Base-by-base conservation (phyloP, 768 basidiomycete species). In the Calocera cornea region DNA sequence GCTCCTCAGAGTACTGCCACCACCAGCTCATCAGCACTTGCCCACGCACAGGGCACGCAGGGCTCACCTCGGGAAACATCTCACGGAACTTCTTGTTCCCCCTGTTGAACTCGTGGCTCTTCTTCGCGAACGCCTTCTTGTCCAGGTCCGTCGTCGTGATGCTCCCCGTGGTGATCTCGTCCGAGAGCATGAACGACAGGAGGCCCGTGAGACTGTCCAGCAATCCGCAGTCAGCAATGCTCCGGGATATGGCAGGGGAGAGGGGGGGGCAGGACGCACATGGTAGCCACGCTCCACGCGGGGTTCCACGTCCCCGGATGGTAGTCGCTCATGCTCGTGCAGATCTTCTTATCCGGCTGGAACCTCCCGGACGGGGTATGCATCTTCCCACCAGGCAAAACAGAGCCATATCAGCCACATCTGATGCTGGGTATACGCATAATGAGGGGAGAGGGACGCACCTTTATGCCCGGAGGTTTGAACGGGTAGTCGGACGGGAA, bases 321-420 rank as follows among this genome's bases (percentile, higher is more conserved):
- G 74, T 92, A 94, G 76, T 94, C 92, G 2, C 92, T 93, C 93
- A 98, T 97, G 27, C 92, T 95, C 79, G 97, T 95, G 75, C 95
- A 97, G 66, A 98, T 97, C 83, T 94, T 97, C 79, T 86, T 87
- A 81, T 92, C 90, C 24, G 90, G 90, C 71, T 89, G 85, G 78
- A 95, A 95, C 68, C 92, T 86, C 22, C 92, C 92, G 3, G 90
- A 91, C 0, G 92, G 92, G 16, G 92, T 94, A 72, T 87, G 83
- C 90, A 94, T 92, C 92, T 94, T 72, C 24, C 68, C 17, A 22
- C 5, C 63, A 33, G 63, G 50, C 5, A 33, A 2, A 22, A 8
- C 29, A 33, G 29, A 10, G 11, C 11, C 10, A 10, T 33, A 60
- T 10, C 22, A 24, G 31, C 22, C 22, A 10, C 31, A 22, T 10